Evolutionary conservation across 2,329 filamentous ascomycete genomes (phyloP).

Genomic region (Esteya vermicola): DNA sequence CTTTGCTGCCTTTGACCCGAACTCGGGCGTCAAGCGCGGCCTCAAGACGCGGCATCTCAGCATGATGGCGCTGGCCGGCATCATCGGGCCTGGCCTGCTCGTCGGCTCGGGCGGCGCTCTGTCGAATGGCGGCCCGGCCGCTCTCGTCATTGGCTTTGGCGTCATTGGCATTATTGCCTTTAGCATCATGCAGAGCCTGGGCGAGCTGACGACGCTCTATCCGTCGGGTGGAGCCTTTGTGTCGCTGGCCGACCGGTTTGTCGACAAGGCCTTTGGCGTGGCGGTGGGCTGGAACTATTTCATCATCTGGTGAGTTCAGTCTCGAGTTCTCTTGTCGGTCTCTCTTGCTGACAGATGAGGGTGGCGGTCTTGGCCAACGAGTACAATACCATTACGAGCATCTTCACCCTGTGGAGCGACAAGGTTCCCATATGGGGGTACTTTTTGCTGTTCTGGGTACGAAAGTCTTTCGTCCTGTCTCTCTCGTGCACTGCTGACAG

Average conservation of each 20-base stretch:
- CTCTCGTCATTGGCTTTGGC: slow-evolving; percentile 58
- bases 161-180: slow-evolving; percentile 57
- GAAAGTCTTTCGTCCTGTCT: too few relatives aligned
- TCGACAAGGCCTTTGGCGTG: slow-evolving; percentile 55
- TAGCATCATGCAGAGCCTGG: slow-evolving; percentile 57
- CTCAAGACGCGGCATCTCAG: slow-evolving; percentile 53
- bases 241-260: slow-evolving; percentile 55
- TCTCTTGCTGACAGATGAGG: not conserved
- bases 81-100: slow-evolving; percentile 55
- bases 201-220: slow-evolving; percentile 60
- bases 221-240: slow-evolving; percentile 59
- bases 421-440: slow-evolving; percentile 49
- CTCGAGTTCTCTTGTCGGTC: not conserved
- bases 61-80: slow-evolving; percentile 51
- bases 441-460: slow-evolving; percentile 59
- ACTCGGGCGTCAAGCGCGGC: slow-evolving; percentile 53
- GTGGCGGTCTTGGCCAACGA: slow-evolving; percentile 51
- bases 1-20: slow-evolving; percentile 37
- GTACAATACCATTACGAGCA: slow-evolving; percentile 54
- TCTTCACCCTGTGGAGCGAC: slow-evolving; percentile 52
- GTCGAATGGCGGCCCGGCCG: slow-evolving; percentile 53
- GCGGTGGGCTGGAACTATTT: slow-evolving; percentile 62
- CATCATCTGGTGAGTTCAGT: slow-evolving; percentile 39
- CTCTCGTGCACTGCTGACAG: not conserved
- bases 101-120: slow-evolving; percentile 59